Base-by-base conservation (phyloP, 2,329 filamentous ascomycete species). In the Fusarium sp. region DNA sequence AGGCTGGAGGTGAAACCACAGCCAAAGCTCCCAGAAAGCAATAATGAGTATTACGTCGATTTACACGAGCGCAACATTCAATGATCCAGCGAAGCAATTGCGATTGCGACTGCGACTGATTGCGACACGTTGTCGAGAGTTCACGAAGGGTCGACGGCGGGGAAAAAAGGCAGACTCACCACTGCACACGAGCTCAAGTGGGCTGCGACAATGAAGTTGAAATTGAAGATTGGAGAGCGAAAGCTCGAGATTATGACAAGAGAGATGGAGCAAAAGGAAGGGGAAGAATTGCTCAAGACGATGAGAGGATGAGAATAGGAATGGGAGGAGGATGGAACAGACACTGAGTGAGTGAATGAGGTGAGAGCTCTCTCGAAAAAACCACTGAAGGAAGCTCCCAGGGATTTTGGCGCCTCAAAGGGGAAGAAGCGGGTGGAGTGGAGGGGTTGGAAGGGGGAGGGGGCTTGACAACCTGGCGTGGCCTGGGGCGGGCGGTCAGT, bases 341-440 rank as follows among this genome's bases (percentile, higher is more conserved):
- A 34, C 59, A 63, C 52, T 66, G 61, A 57, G 49, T 48, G 61
- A 53, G 62, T 63, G 68, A 67, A 53, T 63, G 65, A 64, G 67
- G 62, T 50, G 59, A 57, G 66, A 66, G 63, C 59, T 72, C 69
- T 73, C 70, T 66, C 72, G 65, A 75, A 75, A 75, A 75, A 75
- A 71, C 70, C 62, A 65, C 61, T 65, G 61, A 66, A 48, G 46
- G 73, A 75, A 75, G 73, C 73, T 75, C 66, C 69, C 61, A 72
- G 67, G 34, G 66, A 68, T 53, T 71, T 64, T 58, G 66, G 66
- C 61, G 53, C 55, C 66, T 64, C 67, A 65, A 74, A 74, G 72
- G 71, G 71, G 69, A 74, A 71, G 71, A 71, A 58, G 49, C 53
- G 46, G 71, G 71, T 71, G 70, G 67, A 62, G 68, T 67, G 66